Conservation (phyloP, 148 eudicot genomes). For the Polygonum aviculare region DNA sequence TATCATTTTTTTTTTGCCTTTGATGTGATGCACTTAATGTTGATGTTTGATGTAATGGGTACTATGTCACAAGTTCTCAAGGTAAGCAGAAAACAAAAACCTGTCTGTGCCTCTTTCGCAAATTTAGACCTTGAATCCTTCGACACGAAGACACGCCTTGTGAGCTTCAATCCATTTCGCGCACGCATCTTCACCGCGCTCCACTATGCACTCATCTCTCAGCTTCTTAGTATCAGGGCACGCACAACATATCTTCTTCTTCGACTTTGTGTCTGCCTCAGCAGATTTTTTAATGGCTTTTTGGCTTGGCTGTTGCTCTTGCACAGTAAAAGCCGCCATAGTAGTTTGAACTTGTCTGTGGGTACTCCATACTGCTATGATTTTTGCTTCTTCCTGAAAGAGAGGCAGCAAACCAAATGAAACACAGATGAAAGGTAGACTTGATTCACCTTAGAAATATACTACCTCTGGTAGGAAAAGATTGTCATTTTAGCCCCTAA, state of each 20-base stretch:
- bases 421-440: not conserved
- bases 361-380: conserved; percentile 1
- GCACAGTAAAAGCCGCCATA: conserved; percentile 10
- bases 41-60: not conserved
- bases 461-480: no score
- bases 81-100: not conserved
- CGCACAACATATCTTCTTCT: conserved; percentile 94
- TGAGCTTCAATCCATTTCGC: conserved; percentile 91
- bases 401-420: not conserved
- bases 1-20: not conserved
- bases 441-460: not conserved
- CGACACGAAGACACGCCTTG: conserved; percentile 74
- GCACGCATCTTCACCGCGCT: conserved; percentile 79
- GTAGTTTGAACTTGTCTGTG: conserved; percentile 19
- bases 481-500: no score
- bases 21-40: no score
- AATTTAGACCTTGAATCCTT: conserved; percentile 71
- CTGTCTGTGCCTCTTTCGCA: not conserved
- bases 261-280: conserved; percentile 51
- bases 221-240: conserved; percentile 89
- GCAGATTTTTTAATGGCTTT: conserved; percentile 21
- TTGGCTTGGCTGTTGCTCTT: conserved; percentile 19
- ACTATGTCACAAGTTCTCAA: not conserved
- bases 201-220: conserved; percentile 88
- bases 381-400: not conserved